These are phyloP conservation scores for Cladophialophora immunda DNA, from an alignment of 2,329 filamentous ascomycete species.

Conservation along the genomic window DNA sequence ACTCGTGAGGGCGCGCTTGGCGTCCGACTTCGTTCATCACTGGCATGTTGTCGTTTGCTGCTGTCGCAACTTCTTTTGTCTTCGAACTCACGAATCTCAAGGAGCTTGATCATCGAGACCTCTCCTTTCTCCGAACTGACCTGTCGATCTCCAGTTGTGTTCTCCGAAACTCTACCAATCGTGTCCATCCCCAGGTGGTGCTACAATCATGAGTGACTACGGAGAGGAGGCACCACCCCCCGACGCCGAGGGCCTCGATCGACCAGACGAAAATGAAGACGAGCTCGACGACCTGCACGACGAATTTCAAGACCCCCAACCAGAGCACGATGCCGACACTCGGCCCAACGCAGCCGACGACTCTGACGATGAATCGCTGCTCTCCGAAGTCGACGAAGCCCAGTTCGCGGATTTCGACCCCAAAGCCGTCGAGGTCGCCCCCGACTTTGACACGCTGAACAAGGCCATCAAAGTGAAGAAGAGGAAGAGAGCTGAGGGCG, in stretches of 20 bases:
- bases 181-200: background rate
- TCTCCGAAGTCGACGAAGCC: conserved; percentile 71
- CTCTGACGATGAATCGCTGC: conserved; percentile 68
- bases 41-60: background rate
- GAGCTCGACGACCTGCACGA: conserved; percentile 36
- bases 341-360: conserved; percentile 51
- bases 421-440: conserved; percentile 66
- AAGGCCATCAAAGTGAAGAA: conserved; percentile 70
- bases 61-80: background rate
- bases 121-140: background rate
- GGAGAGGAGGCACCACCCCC: conserved; percentile 39
- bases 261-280: conserved; percentile 46
- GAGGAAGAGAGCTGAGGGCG: conserved; percentile 68
- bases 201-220: conserved; percentile 37
- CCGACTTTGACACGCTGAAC: conserved; percentile 67
- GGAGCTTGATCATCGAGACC: background rate
- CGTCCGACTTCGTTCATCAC: background rate
- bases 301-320: conserved; percentile 39
- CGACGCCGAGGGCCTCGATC: conserved; percentile 52
- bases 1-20: background rate
- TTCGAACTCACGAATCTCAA: background rate
- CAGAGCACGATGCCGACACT: conserved; percentile 6
- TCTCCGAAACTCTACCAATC: background rate
- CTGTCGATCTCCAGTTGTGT: background rate
- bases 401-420: conserved; percentile 73